Conservation (phyloP, 495 filamentous ascomycete species). For the Chaetomium tenue region DNA sequence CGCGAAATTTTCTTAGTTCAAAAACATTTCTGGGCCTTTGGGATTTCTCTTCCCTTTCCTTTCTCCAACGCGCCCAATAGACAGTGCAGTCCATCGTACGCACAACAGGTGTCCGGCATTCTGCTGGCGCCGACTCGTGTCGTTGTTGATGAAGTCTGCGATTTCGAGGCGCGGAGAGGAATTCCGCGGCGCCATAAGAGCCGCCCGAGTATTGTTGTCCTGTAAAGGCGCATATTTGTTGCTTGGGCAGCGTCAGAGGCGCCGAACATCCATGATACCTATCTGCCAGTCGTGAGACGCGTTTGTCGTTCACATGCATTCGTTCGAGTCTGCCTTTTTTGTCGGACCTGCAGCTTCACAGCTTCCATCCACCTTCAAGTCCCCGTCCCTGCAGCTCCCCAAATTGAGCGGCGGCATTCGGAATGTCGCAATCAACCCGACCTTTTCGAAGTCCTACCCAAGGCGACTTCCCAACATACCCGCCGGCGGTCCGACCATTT, state of each 20-base stretch:
- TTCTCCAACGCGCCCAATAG: constrained; percentile 71
- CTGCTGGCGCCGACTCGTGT: constrained; percentile 61
- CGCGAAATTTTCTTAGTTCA: neutral
- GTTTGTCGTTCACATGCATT: neutral
- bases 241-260: constrained; percentile 90
- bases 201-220: constrained; percentile 67
- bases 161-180: constrained; percentile 82
- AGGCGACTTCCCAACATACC: no score
- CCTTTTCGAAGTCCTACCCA: neutral
- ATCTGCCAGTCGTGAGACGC: constrained; percentile 4
- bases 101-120: constrained; percentile 60
- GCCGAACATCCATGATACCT: constrained; percentile 64
- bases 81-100: constrained; percentile 80
- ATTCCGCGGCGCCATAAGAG: constrained; percentile 79
- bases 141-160: constrained; percentile 67
- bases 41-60: constrained; percentile 32
- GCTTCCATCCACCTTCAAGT: neutral
- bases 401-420: no score
- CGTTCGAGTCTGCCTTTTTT: neutral
- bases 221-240: constrained; percentile 47
- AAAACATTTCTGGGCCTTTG: constrained; percentile 1
- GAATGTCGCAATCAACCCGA: no score
- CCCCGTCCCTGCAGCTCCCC: no score
- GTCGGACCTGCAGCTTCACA: neutral
- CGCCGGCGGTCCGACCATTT: no score